Evolutionary conservation across 306 rosid species (phyloP).

Genomic region (Vigna mungo): DNA sequence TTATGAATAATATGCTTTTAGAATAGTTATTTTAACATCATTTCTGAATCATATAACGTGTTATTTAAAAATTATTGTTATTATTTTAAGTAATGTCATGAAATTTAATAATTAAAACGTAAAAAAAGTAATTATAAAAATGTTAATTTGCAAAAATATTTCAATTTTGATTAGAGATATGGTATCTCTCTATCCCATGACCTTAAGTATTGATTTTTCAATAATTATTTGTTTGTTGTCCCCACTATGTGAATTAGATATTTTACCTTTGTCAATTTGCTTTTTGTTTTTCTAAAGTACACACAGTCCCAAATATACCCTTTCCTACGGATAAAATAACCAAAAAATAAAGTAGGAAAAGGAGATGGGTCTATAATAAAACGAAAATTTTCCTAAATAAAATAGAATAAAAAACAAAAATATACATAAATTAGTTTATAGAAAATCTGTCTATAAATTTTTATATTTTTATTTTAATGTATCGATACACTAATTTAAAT

Average conservation of each 20-base stretch:
- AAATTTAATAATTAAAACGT: neutral
- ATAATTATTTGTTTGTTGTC: slow-evolving; percentile 14
- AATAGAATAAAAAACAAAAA: too few species aligned
- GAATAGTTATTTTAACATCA: too few species aligned
- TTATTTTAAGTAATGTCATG: neutral
- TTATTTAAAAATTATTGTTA: neutral
- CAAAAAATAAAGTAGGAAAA: neutral
- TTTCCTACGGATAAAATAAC: slow-evolving; percentile 31
- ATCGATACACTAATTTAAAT: too few species aligned
- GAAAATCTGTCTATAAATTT: too few species aligned
- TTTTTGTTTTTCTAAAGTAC: slow-evolving; percentile 42
- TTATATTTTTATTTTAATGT: too few species aligned
- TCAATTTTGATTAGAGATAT: neutral
- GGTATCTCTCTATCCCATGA: neutral
- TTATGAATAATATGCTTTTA: too few species aligned
- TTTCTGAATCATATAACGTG: too few species aligned
- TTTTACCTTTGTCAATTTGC: slow-evolving; percentile 33
- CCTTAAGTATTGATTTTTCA: slow-evolving; percentile 10
- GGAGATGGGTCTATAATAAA: slow-evolving; percentile 6
- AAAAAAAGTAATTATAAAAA: neutral
- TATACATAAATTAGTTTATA: too few species aligned
- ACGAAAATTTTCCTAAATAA: too few species aligned
- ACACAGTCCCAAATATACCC: slow-evolving; percentile 57
- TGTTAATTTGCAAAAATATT: neutral
- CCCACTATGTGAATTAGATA: neutral